These are phyloP conservation scores for Wickerhamomyces rabaulensis DNA, from an alignment of 805 yeast species.

Conservation along the genomic window DNA sequence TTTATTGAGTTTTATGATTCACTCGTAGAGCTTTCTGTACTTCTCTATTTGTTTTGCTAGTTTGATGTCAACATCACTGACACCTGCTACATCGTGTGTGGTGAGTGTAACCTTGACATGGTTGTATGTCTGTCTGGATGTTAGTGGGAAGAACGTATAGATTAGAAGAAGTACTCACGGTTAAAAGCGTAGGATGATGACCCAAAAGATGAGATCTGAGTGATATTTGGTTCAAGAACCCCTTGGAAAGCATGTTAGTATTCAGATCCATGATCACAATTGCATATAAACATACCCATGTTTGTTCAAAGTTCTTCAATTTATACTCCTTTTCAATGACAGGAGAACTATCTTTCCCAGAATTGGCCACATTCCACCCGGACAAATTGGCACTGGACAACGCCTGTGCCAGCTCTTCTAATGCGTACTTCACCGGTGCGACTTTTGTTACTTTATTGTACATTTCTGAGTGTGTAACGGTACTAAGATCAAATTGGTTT, in stretches of 20 bases:
- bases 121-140: constrained; percentile 40
- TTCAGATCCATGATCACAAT: background rate
- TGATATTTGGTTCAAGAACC: constrained; percentile 52
- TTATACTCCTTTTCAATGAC: constrained; percentile 31
- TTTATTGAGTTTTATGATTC: background rate
- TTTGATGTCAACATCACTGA: constrained; percentile 52
- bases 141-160: too few relatives aligned
- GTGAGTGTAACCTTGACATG: constrained; percentile 47
- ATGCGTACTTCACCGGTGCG: constrained; percentile 25
- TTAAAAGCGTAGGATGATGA: constrained; percentile 69
- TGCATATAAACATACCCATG: constrained; percentile 44
- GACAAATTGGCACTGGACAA: constrained; percentile 5
- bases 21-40: constrained; percentile 19
- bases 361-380: constrained; percentile 21
- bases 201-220: constrained; percentile 50
- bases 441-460: constrained; percentile 31
- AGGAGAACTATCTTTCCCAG: background rate
- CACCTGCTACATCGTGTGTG: constrained; percentile 57
- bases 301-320: constrained; percentile 49
- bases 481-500: too few relatives aligned
- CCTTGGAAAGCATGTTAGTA: constrained; percentile 8
- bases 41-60: constrained; percentile 46
- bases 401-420: constrained; percentile 15
- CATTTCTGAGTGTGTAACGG: too few relatives aligned
- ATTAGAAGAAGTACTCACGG: too few relatives aligned